Base-by-base conservation (phyloP, 2,329 filamentous ascomycete species). In the Purpureocillium lavendulum region DNA sequence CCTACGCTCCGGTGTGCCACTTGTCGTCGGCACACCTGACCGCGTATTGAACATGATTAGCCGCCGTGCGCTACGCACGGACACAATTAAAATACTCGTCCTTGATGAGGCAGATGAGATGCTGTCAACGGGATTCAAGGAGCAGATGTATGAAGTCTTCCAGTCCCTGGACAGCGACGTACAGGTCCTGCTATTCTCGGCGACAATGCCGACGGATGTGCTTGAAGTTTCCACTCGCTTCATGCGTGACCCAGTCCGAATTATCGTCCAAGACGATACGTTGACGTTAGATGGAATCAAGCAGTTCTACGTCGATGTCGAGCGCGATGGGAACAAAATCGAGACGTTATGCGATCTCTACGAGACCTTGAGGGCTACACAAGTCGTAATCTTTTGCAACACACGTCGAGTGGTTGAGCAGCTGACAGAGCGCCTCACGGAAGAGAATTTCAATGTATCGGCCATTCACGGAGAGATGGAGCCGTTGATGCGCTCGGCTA, bases 131-230 rank as follows among this genome's bases (percentile, higher is more conserved):
- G 64, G 78, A 29, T 98, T 98, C 82, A 95, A 88, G 59, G 92
- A 98, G 77, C 92, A 98, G 76, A 98, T 98, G 74, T 98, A 98
- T 79, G 92, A 98, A 69, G 94, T 98, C 72, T 98, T 96, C 83
- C 90, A 95, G 73, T 86, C 96, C 46, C 84, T 98, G 40, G 92
- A 92, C 42, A 92, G 95, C 72, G 88, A 87, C 48, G 98, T 90
- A 63, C 92, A 98, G 78, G 92, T 98, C 52, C 90, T 97, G 54
- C 86, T 98, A 43, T 82, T 98, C 41, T 97, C 92, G 44, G 92
- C 92, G 59, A 98, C 92, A 66, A 94, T 98, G 82, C 92, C 92
- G 60, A 88, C 96, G 76, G 92, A 98, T 63, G 92, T 98, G 47
- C 82, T 98, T 45, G 92, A 98, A 75, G 89, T 98, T 62, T 98